Evolutionary conservation across 1,139 yeast genomes (phyloP), one percentile per base, ranked within the genome.

Genomic region (Yamadazyma triangularis): DNA sequence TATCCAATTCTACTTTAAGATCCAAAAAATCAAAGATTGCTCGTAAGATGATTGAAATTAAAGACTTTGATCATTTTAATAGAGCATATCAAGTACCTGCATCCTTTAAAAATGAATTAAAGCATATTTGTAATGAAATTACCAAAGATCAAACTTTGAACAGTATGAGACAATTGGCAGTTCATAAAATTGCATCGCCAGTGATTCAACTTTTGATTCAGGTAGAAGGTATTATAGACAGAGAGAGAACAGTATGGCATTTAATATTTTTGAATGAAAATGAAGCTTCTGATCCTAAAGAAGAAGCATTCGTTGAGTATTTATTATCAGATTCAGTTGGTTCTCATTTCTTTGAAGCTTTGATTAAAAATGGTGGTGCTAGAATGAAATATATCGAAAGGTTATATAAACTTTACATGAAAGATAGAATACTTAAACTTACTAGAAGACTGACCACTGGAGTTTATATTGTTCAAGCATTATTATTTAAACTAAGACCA

Each of bases 11-110:
- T 1, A 74, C 85, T 4, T 65, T 88, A 43, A 73, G 98, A 51
- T 84, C 95, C 25, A 87, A 87, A 49, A 86, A 77, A 52, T 82
- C 95, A 21, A 84, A 85, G 50, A 82, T 85, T 51, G 96, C 96
- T 2, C 76, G 97, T 54, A 88, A 88, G 55, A 84, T 85, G 91
- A 85, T 87, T 47, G 94, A 86, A 46, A 80, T 89, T 31, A 80
- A 79, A 48, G 95, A 85, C 47, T 80, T 71, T 38, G 79, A 74
- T 9, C 86, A 79, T 44, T 82, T 79, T 49, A 66, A 74, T 48
- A 71, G 75, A 39, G 60, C 79, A 1, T 85, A 77, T 52, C 86
- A 80, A 55, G 78, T 79, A 2, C 96, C 97, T 3, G 54, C 64
- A 8, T 68, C 85, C 0, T 87, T 89, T 56, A 79, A 77, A 40